Evolutionary conservation across 495 filamentous ascomycete species (phyloP).

Genomic region (Podospora conica): DNA sequence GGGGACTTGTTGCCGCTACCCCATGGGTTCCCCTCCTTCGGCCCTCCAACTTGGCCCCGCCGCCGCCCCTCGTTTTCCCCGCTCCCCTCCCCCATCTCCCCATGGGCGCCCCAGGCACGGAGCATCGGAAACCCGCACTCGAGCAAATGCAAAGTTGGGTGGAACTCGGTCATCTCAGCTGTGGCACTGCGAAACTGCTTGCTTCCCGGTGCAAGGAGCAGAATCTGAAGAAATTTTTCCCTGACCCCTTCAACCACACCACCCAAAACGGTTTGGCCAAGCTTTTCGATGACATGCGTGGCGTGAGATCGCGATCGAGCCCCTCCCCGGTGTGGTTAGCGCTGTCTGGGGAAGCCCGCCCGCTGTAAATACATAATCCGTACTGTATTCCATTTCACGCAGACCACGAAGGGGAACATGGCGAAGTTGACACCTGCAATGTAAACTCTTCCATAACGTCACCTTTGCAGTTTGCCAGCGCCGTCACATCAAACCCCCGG

Average conservation of each 20-base stretch:
- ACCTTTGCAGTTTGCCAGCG: neutral
- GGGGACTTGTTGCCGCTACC: constrained; percentile 6
- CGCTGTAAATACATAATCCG: too few species aligned
- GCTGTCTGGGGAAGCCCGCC: neutral
- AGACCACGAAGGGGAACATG: neutral
- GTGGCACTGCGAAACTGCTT: too few species aligned
- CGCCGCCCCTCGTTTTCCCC: neutral
- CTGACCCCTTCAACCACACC: neutral
- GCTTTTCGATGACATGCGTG: constrained; percentile 7
- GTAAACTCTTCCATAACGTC: neutral
- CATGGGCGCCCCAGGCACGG: neutral
- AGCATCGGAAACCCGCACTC: neutral
- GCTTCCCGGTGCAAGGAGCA: too few species aligned
- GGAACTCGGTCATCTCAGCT: neutral
- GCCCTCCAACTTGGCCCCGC: neutral
- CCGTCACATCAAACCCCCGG: neutral
- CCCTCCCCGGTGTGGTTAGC: neutral
- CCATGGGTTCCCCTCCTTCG: neutral
- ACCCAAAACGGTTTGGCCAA: neutral
- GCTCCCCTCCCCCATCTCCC: neutral
- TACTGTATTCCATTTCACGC: neutral
- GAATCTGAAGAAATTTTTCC: neutral
- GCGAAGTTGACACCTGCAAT: neutral
- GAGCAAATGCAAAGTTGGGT: neutral
- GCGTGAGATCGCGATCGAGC: neutral